phyloP scores from a whole-genome alignment of 495 filamentous ascomycete species.

The Neurospora tetrasperma region DNA sequence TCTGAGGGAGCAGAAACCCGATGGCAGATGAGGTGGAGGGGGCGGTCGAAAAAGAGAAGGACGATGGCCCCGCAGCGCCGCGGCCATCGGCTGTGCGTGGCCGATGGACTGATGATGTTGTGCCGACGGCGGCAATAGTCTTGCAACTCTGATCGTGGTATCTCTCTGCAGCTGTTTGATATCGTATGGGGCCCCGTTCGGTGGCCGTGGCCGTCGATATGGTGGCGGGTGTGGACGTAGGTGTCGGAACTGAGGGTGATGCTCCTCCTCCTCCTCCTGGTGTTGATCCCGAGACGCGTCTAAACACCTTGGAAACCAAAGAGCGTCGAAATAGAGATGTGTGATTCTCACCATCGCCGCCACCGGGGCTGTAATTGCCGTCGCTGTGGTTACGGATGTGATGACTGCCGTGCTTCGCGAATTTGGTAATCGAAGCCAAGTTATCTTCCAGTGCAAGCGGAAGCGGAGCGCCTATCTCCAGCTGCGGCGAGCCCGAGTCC shows the following conservation, averaged over 20 bases:
- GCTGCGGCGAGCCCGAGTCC: neutral
- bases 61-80: neutral
- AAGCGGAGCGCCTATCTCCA: neutral
- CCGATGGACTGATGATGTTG: neutral
- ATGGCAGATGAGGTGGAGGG: neutral
- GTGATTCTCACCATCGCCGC: neutral
- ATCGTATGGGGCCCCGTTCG: neutral
- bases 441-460: neutral
- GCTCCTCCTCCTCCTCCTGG: neutral
- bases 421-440: neutral
- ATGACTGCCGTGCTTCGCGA: neutral
- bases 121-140: neutral
- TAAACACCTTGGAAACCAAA: conserved; percentile 10
- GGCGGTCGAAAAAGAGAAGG: neutral
- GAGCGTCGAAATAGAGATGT: conserved; percentile 4
- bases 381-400: neutral
- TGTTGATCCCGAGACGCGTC: neutral
- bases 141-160: neutral
- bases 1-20: neutral
- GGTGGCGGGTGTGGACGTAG: neutral
- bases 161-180: neutral
- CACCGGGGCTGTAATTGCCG: neutral
- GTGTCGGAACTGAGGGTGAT: neutral
- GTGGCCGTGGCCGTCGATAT: neutral
- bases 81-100: neutral